These are phyloP conservation scores for Paramecium sexaurelia DNA, from an alignment of 73 alveolate genomes.

Conservation along the genomic window DNA sequence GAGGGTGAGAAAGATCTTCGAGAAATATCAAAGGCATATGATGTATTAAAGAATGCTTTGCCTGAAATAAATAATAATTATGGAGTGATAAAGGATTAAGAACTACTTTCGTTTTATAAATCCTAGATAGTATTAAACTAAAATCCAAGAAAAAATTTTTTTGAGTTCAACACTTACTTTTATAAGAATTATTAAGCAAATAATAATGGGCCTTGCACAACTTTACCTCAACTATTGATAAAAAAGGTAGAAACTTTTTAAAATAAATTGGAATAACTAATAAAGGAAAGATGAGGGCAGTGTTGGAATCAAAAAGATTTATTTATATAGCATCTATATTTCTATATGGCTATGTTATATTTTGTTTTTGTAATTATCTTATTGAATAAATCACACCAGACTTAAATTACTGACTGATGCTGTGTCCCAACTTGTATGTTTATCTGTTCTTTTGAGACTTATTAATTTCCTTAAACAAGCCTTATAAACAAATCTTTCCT, in stretches of 20 bases:
- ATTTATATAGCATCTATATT: background rate
- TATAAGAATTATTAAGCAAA: slow-evolving; percentile 56
- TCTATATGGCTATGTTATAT: background rate
- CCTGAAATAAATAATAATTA: background rate
- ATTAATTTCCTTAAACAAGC: slow-evolving; percentile 87
- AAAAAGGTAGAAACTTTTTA: slow-evolving; percentile 36
- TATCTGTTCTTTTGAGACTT: slow-evolving; percentile 74
- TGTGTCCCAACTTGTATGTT: slow-evolving; percentile 88
- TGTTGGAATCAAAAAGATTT: background rate
- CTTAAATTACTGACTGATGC: slow-evolving; percentile 83
- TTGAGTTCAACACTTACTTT: slow-evolving; percentile 52
- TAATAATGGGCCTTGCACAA: slow-evolving; percentile 54
- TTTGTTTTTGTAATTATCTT: slow-evolving; percentile 28
- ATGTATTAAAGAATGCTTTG: slow-evolving; percentile 32
- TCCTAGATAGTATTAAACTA: background rate
- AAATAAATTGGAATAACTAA: slow-evolving; percentile 6
- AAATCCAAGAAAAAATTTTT: slow-evolving; percentile 38
- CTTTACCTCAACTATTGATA: slow-evolving; percentile 10
- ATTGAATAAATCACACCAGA: slow-evolving; percentile 65
- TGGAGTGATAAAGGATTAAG: background rate
- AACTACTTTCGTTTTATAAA: background rate
- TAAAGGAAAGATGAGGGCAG: background rate
- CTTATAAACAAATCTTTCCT: slow-evolving; percentile 88
- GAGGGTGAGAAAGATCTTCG: slow-evolving; percentile 5
- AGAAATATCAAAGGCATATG: slow-evolving; percentile 38